These are phyloP conservation scores for Saccharum hybrid DNA, from an alignment of 202 grass and related monocot genomes.

Conservation along the genomic window DNA sequence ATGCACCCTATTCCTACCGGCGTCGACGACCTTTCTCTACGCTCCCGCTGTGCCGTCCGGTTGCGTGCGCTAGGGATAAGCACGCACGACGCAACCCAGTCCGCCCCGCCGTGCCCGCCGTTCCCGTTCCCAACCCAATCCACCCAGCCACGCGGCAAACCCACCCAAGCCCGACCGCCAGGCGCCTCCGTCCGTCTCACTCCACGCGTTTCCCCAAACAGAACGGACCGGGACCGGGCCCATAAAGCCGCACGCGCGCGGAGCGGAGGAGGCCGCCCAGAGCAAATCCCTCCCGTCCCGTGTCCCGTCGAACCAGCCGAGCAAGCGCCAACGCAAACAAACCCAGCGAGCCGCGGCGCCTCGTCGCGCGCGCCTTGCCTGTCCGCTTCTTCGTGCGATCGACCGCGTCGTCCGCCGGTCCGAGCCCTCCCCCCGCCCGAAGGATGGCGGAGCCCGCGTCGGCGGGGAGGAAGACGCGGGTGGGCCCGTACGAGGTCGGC, in stretches of 20 bases:
- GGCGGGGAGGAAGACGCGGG: slow-evolving; percentile 54
- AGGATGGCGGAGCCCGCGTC: slow-evolving; percentile 9
- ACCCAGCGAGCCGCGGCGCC: slow-evolving; percentile 10
- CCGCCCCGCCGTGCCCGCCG: too few relatives aligned
- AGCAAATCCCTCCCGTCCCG: neutral
- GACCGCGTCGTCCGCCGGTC: neutral
- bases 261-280: neutral
- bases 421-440: neutral
- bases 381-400: neutral
- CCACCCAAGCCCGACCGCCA: too few relatives aligned
- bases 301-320: neutral
- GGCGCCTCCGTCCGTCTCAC: slow-evolving; percentile 42
- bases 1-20: too few relatives aligned
- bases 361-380: neutral
- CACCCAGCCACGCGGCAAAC: too few relatives aligned
- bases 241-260: slow-evolving; percentile 17
- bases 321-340: neutral
- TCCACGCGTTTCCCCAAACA: slow-evolving; percentile 45
- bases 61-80: too few relatives aligned
- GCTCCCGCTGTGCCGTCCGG: too few relatives aligned
- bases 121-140: too few relatives aligned
- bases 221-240: neutral
- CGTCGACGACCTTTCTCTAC: too few relatives aligned
- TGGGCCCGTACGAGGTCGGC: slow-evolving; percentile 85
- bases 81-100: too few relatives aligned